Conservation (phyloP, 2,329 filamentous ascomycete genomes). For the Sclerotinia sclerotiorum region DNA sequence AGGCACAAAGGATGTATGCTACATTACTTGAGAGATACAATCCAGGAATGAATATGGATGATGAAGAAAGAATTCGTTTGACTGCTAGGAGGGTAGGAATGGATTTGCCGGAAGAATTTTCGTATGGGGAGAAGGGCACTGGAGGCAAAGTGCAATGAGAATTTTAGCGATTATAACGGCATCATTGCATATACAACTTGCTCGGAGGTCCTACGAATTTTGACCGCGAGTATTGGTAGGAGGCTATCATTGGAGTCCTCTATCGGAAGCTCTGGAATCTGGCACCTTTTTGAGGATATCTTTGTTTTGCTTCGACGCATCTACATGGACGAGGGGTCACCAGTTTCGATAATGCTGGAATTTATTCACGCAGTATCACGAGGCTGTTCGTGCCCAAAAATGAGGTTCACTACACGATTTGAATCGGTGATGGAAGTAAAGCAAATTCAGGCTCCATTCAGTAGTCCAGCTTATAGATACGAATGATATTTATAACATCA, state of each 20-base stretch:
- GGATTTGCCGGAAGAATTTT: conserved; percentile 71
- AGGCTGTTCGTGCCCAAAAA: neutral
- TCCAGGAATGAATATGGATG: conserved; percentile 83
- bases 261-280: neutral
- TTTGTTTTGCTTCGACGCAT: conserved; percentile 2
- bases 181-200: neutral
- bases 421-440: neutral
- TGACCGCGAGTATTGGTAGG: neutral
- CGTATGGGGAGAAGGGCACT: conserved; percentile 13
- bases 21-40: conserved; percentile 89
- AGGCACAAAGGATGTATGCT: conserved; percentile 81
- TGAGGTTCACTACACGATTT: neutral
- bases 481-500: neutral
- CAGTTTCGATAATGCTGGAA: neutral
- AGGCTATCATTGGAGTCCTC: neutral
- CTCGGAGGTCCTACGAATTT: neutral
- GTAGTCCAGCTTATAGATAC: neutral
- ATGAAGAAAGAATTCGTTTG: conserved; percentile 79
- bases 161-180: neutral
- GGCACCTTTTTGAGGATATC: neutral
- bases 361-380: neutral
- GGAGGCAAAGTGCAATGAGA: conserved; percentile 20
- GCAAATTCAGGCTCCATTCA: neutral
- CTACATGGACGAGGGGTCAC: neutral
- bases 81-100: conserved; percentile 86